Evolutionary conservation across 176 grass and related monocot species (phyloP).

Genomic region (Carex littledalei): DNA sequence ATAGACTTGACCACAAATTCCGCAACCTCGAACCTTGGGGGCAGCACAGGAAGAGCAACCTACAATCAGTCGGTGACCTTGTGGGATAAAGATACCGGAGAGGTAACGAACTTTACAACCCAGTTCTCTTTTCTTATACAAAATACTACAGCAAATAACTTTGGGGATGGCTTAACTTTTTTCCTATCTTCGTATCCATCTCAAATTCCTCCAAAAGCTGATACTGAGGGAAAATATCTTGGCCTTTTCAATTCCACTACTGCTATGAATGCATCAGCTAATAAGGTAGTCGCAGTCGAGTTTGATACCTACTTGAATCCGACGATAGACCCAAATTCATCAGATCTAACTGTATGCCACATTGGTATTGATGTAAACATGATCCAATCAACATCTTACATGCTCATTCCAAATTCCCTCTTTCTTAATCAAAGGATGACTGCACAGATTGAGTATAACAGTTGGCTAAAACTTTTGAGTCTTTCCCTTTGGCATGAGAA

Average conservation of each 20-base stretch:
- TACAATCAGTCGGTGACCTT: constrained; percentile 25
- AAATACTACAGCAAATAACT: no score
- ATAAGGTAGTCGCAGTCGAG: constrained; percentile 7
- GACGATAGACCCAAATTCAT: neutral
- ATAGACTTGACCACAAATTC: neutral
- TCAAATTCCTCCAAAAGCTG: neutral
- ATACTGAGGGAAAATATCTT: neutral
- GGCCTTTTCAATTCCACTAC: neutral
- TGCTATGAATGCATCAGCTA: neutral
- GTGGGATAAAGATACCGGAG: constrained; percentile 28
- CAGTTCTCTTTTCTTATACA: constrained; percentile 33
- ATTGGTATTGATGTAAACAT: neutral
- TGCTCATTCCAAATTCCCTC: no score
- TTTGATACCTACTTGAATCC: constrained; percentile 9
- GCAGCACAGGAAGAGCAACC: constrained; percentile 13
- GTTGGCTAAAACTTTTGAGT: no score
- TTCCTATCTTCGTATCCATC: neutral
- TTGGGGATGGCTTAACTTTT: constrained; percentile 24
- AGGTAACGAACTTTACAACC: constrained; percentile 32
- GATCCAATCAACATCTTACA: no score
- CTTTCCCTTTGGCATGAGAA: no score
- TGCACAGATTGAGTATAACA: no score
- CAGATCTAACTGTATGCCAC: neutral
- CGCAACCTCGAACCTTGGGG: neutral
- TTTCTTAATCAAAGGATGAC: no score